These are phyloP conservation scores for Vitis riparia DNA, from an alignment of 164 flowering plant genomes.

Conservation along the genomic window DNA sequence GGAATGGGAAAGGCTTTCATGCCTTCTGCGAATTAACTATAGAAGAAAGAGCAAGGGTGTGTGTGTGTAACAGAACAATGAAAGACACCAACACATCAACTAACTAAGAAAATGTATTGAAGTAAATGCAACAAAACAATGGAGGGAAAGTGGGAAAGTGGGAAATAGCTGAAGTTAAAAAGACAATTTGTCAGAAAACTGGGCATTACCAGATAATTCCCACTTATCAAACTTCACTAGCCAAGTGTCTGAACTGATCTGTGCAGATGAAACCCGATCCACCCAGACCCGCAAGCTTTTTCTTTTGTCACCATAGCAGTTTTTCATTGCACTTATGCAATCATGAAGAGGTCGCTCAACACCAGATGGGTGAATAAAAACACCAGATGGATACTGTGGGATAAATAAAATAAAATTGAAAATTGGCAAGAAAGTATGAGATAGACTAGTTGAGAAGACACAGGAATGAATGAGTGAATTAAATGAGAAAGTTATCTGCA, in stretches of 20 bases:
- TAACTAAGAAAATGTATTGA: too few species aligned
- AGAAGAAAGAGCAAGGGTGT: too few species aligned
- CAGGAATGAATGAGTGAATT: too few species aligned
- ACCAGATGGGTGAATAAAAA: conserved; percentile 48
- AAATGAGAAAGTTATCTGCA: too few species aligned
- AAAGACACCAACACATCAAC: too few species aligned
- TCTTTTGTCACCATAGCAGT: conserved; percentile 44
- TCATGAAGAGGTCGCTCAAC: conserved; percentile 30
- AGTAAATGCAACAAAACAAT: neutral
- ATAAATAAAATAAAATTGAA: neutral
- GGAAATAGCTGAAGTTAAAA: neutral
- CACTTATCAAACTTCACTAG: conserved; percentile 52
- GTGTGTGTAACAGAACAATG: too few species aligned
- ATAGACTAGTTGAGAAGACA: too few species aligned
- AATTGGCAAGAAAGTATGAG: too few species aligned
- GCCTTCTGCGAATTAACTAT: too few species aligned
- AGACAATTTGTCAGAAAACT: neutral
- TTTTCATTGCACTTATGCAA: conserved; percentile 24
- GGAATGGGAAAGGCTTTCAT: too few species aligned
- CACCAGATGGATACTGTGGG: conserved; percentile 33
- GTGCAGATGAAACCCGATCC: conserved; percentile 38
- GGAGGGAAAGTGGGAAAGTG: neutral
- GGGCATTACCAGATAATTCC: conserved; percentile 41
- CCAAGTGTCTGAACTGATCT: conserved; percentile 41
- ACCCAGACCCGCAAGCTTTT: conserved; percentile 39